Evolutionary conservation across 352 stramenopile genomes (phyloP).

Genomic region (Globisporangium irregulare): DNA sequence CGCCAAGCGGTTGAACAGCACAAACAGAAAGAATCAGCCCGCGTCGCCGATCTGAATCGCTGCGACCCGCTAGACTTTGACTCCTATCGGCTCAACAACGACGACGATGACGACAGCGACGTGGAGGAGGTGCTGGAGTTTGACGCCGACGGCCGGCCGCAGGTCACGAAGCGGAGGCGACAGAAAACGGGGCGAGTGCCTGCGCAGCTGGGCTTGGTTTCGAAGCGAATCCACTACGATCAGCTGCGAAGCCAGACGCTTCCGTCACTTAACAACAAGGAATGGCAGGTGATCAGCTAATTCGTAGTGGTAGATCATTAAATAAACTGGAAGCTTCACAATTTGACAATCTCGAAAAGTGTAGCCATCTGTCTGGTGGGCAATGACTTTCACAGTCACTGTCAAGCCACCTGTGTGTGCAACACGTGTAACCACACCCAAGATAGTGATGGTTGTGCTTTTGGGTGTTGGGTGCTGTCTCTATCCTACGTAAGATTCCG

Average conservation of each 20-base stretch:
- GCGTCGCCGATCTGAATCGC: slow-evolving; percentile 22
- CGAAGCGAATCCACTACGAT: slow-evolving; percentile 60
- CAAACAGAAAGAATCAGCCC: slow-evolving; percentile 24
- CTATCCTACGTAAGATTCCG: background rate
- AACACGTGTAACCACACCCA: background rate
- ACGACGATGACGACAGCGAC: slow-evolving; percentile 50
- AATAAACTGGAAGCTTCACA: too few relatives aligned
- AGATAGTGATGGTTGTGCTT: background rate
- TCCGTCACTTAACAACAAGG: slow-evolving; percentile 48
- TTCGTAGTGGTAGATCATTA: background rate
- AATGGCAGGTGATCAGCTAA: slow-evolving; percentile 58
- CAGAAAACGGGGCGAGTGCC: slow-evolving; percentile 26
- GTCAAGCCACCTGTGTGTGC: background rate
- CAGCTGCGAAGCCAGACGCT: slow-evolving; percentile 47
- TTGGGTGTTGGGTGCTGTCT: background rate
- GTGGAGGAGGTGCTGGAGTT: slow-evolving; percentile 44
- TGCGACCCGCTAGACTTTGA: slow-evolving; percentile 56
- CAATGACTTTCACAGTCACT: background rate
- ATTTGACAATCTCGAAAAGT: background rate
- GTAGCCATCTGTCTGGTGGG: slow-evolving; percentile 5
- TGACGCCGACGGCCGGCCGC: slow-evolving; percentile 34
- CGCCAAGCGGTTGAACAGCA: slow-evolving; percentile 20
- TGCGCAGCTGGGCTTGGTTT: slow-evolving; percentile 48
- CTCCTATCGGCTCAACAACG: slow-evolving; percentile 47
- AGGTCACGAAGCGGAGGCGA: slow-evolving; percentile 30